These are phyloP conservation scores for Tricholomella constricta DNA, from an alignment of 768 basidiomycete genomes.

Conservation along the genomic window DNA sequence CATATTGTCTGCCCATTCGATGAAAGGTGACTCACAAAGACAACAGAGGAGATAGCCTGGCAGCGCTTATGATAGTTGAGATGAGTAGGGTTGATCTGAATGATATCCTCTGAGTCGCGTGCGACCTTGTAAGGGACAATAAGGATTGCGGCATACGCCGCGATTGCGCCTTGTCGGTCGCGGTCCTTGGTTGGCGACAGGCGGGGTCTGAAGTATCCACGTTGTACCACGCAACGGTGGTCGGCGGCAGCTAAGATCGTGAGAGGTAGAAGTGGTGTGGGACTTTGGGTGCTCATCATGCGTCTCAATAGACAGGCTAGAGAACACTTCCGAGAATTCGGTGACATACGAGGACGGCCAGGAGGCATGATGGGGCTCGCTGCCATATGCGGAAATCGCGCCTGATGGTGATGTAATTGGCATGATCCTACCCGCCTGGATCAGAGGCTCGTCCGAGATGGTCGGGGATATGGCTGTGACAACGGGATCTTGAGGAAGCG, in stretches of 20 bases:
- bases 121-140: background rate
- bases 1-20: background rate
- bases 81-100: background rate
- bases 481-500: background rate
- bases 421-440: background rate
- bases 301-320: background rate
- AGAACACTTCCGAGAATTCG: background rate
- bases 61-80: background rate
- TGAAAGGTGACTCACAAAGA: background rate
- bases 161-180: background rate
- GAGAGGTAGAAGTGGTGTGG: background rate
- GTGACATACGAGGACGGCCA: constrained; percentile 3
- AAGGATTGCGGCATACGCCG: constrained; percentile 1
- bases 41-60: background rate
- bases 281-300: background rate
- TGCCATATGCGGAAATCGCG: background rate
- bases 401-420: background rate
- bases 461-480: background rate
- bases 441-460: background rate
- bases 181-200: background rate
- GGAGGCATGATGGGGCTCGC: background rate
- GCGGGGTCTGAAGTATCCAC: background rate
- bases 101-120: background rate
- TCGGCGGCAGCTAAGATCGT: background rate
- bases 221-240: background rate